Conservation (phyloP, 1,284 basidiomycete genomes). For the Psilocybe mexicana region DNA sequence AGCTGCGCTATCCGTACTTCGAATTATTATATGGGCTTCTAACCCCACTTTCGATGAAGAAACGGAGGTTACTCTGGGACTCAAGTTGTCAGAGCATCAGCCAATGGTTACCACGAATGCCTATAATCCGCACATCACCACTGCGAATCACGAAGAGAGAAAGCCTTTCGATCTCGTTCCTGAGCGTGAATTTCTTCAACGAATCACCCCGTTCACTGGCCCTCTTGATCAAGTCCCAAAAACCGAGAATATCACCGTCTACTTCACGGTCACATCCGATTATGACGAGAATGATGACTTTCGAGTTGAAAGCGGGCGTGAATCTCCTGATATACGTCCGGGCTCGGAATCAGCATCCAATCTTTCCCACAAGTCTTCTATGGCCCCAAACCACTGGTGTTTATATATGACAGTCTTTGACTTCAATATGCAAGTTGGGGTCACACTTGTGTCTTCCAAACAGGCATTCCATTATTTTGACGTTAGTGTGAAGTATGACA, state of each 20-base stretch:
- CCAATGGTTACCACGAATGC: conserved; percentile 3
- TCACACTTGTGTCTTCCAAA: background rate
- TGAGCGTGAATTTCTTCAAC: conserved; percentile 1
- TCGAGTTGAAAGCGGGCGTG: too few relatives aligned
- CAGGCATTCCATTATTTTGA: background rate
- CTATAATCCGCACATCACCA: background rate
- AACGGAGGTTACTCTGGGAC: conserved; percentile 3
- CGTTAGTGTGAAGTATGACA: background rate
- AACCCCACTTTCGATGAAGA: conserved; percentile 14
- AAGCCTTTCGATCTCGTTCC: background rate
- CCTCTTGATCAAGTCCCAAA: background rate
- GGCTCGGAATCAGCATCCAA: too few relatives aligned
- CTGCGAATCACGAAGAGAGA: background rate
- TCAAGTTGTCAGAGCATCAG: conserved; percentile 4
- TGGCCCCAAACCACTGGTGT: too few relatives aligned
- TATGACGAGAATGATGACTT: too few relatives aligned
- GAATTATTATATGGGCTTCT: conserved; percentile 12
- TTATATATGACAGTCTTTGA: conserved; percentile 6
- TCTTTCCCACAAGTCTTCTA: too few relatives aligned
- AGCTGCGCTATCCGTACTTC: conserved; percentile 3
- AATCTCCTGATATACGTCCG: too few relatives aligned
- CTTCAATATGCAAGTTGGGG: conserved; percentile 2
- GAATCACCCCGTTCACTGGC: conserved; percentile 6
- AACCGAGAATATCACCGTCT: background rate
- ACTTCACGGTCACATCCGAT: conserved; percentile 2